A percentile compares a stretch with the other conserved stretches of the same genome.
These are phyloP conservation scores for Rhynchosporium agropyri DNA, from an alignment of 2,329 filamentous ascomycete genomes.

Conservation along the genomic window DNA sequence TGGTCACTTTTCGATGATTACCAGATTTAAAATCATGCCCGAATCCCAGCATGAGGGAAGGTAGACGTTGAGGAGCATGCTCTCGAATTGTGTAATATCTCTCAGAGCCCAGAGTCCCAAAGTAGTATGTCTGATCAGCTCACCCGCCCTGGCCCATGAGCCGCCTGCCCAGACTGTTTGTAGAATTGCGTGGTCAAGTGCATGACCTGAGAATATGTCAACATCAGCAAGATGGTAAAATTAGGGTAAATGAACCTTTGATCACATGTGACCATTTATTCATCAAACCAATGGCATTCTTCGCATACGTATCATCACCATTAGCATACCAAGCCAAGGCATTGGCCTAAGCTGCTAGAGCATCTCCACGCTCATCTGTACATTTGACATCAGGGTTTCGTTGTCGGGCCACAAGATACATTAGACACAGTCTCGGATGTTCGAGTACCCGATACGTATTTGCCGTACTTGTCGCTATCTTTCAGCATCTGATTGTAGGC, in stretches of 20 bases:
- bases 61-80: conserved; percentile 38
- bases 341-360: conserved; percentile 39
- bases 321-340: conserved; percentile 38
- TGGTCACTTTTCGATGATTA: neutral
- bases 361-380: conserved; percentile 38
- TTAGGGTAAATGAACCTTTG: conserved; percentile 22
- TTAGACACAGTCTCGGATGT: conserved; percentile 25
- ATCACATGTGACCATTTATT: conserved; percentile 38
- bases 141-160: conserved; percentile 39
- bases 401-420: conserved; percentile 39
- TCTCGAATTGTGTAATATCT: conserved; percentile 35
- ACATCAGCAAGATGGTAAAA: neutral
- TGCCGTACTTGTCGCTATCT: conserved; percentile 26
- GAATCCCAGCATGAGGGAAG: conserved; percentile 32
- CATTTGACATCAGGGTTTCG: conserved; percentile 39
- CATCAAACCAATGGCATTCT: conserved; percentile 39
- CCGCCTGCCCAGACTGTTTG: conserved; percentile 41
- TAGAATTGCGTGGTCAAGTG: conserved; percentile 36
- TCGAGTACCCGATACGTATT: conserved; percentile 24
- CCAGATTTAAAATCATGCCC: neutral
- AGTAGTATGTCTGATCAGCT: conserved; percentile 39
- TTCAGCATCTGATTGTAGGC: conserved; percentile 30
- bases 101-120: conserved; percentile 31
- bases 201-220: conserved; percentile 27
- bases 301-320: conserved; percentile 33